Evolutionary conservation across 148 eudicot genomes (phyloP).

Genomic region (Silene uniflora): DNA sequence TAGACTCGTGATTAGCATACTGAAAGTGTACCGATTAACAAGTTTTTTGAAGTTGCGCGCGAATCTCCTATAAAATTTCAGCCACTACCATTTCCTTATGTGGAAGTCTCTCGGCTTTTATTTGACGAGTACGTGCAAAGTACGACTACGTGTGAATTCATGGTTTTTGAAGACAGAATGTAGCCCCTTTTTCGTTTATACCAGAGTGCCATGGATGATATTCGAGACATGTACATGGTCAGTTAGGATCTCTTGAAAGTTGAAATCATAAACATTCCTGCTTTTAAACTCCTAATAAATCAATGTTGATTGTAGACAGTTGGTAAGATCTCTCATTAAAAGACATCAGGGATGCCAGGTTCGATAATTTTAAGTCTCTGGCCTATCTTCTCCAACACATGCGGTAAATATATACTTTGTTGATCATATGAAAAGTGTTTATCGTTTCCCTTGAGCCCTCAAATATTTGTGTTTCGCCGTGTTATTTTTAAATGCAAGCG

Average conservation of each 20-base stretch:
- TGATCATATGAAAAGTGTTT: conserved; percentile 2
- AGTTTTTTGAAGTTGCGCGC: conserved; percentile 77
- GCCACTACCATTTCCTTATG: conserved; percentile 86
- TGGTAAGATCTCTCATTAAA: conserved; percentile 91
- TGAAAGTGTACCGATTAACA: conserved; percentile 20
- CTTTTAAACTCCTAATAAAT: neutral
- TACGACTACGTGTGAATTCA: neutral
- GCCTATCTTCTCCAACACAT: conserved; percentile 71
- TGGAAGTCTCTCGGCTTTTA: conserved; percentile 83
- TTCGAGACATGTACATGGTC: conserved; percentile 84
- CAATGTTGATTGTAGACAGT: neutral
- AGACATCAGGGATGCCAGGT: conserved; percentile 92
- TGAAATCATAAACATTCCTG: neutral
- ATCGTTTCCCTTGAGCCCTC: neutral
- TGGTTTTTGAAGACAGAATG: conserved; percentile 9
- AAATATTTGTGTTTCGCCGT: neutral
- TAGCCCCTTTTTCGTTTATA: conserved; percentile 18
- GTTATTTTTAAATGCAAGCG: neutral
- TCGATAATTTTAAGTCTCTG: conserved; percentile 81
- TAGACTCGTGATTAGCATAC: too few species aligned
- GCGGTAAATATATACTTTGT: conserved; percentile 62
- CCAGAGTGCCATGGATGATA: conserved; percentile 78
- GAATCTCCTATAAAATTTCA: conserved; percentile 78
- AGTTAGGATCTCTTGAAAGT: conserved; percentile 24
- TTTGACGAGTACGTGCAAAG: conserved; percentile 75